Evolutionary conservation across 1,284 basidiomycete species (phyloP).

Genomic region (Fistulinella cinereoalba): DNA sequence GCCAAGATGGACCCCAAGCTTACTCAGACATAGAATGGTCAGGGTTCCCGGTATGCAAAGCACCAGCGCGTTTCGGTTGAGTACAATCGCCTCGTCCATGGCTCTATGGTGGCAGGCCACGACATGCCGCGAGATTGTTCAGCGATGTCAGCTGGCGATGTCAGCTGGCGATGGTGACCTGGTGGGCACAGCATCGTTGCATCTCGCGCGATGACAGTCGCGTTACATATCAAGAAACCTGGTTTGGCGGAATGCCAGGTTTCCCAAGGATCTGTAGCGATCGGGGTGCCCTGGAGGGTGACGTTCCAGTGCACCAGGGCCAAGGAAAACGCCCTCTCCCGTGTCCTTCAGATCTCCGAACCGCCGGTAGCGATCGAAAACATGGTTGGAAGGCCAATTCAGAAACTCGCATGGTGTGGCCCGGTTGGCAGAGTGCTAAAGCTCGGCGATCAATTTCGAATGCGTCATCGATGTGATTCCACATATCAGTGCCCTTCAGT

Average conservation of each 20-base stretch:
- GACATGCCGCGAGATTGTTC: slow-evolving; percentile 1
- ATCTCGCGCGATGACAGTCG: background rate
- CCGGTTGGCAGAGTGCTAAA: no score
- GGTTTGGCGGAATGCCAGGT: background rate
- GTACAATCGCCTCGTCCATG: background rate
- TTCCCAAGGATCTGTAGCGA: background rate
- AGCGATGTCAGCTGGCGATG: background rate
- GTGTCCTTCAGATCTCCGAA: no score
- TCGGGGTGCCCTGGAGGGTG: slow-evolving; percentile 1
- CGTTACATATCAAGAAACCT: background rate
- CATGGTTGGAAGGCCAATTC: no score
- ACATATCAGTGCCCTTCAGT: no score
- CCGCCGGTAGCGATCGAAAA: no score
- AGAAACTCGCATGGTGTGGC: no score
- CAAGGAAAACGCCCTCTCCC: background rate
- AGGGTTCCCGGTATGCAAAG: background rate
- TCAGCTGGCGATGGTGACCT: no score
- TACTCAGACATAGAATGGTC: background rate
- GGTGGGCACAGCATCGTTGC: background rate
- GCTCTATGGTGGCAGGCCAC: background rate
- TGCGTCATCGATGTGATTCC: no score
- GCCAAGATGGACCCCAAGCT: background rate
- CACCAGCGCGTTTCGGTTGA: background rate
- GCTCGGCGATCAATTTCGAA: no score
- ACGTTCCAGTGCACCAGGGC: background rate